phyloP scores from a whole-genome alignment of 345 rosid genomes.

The Salix caprea region DNA sequence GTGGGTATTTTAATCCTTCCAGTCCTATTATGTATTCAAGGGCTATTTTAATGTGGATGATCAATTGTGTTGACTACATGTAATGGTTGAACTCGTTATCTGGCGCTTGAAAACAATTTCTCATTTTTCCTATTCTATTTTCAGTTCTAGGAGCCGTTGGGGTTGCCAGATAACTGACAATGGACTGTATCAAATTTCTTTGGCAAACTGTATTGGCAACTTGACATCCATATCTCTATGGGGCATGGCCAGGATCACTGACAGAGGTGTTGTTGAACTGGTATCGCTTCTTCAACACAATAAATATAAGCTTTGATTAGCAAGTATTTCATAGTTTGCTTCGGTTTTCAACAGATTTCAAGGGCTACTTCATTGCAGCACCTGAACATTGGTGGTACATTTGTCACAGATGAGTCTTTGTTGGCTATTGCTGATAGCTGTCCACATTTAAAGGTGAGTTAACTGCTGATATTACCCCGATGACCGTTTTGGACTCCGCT shows the following conservation, averaged over 20 bases:
- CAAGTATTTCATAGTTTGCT: not conserved
- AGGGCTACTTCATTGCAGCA: conserved; percentile 66
- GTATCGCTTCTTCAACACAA: conserved; percentile 24
- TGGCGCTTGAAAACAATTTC: not conserved
- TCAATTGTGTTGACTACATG: not conserved
- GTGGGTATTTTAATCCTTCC: not conserved
- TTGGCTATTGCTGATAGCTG: conserved; percentile 71
- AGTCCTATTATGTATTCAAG: too few relatives aligned
- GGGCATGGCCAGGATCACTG: conserved; percentile 90
- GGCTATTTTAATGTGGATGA: not conserved
- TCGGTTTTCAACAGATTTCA: conserved; percentile 47
- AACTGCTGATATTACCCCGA: not conserved
- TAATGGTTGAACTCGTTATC: not conserved
- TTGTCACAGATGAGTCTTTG: conserved; percentile 77
- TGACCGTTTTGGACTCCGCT: not conserved
- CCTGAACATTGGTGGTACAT: conserved; percentile 87
- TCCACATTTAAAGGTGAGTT: conserved; percentile 61
- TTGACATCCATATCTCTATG: conserved; percentile 73
- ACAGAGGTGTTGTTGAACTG: conserved; percentile 81
- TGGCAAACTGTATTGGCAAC: conserved; percentile 63
- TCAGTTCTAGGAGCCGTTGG: conserved; percentile 86
- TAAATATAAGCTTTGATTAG: not conserved
- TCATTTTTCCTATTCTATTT: conserved; percentile 13
- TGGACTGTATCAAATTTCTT: conserved; percentile 62
- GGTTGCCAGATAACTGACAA: conserved; percentile 84